These are phyloP conservation scores for Usnea hakonensis DNA, from an alignment of 495 filamentous ascomycete genomes.

Conservation along the genomic window DNA sequence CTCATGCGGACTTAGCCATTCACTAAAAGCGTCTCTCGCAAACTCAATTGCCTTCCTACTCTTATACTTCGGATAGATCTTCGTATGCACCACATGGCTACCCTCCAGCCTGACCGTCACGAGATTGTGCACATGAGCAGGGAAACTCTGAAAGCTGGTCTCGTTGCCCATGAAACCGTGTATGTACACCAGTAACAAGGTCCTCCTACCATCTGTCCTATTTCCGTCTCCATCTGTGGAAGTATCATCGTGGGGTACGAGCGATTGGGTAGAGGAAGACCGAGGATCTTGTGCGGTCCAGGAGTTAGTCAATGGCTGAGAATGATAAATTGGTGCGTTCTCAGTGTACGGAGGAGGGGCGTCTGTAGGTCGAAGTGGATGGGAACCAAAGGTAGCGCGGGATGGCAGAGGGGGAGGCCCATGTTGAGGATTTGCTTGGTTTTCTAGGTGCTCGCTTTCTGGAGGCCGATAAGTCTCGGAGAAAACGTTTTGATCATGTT, in stretches of 20 bases:
- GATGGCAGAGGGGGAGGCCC: slow-evolving; percentile 4
- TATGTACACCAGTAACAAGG: slow-evolving; percentile 73
- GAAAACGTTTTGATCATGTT: slow-evolving; percentile 15
- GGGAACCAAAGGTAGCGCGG: not conserved
- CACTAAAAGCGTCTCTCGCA: slow-evolving; percentile 72
- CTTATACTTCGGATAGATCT: slow-evolving; percentile 87
- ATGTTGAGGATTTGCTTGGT: not conserved
- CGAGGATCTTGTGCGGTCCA: slow-evolving; percentile 47
- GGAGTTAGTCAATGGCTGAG: slow-evolving; percentile 13
- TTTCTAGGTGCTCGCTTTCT: not conserved
- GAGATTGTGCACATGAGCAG: slow-evolving; percentile 75
- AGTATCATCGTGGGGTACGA: slow-evolving; percentile 42
- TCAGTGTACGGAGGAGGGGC: slow-evolving; percentile 18
- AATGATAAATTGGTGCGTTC: slow-evolving; percentile 5
- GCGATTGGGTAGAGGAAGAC: slow-evolving; percentile 56
- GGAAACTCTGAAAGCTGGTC: slow-evolving; percentile 79
- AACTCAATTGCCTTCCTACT: slow-evolving; percentile 66
- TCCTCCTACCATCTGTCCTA: slow-evolving; percentile 36
- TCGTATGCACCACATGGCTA: slow-evolving; percentile 75
- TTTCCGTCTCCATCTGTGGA: slow-evolving; percentile 36
- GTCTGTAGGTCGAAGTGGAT: not conserved
- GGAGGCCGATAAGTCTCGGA: slow-evolving; percentile 1
- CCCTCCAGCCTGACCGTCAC: slow-evolving; percentile 59
- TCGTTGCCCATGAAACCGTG: slow-evolving; percentile 93
- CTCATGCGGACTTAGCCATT: slow-evolving; percentile 78